phyloP scores from a whole-genome alignment of 1,284 basidiomycete species.

The Moniliella sp. region DNA sequence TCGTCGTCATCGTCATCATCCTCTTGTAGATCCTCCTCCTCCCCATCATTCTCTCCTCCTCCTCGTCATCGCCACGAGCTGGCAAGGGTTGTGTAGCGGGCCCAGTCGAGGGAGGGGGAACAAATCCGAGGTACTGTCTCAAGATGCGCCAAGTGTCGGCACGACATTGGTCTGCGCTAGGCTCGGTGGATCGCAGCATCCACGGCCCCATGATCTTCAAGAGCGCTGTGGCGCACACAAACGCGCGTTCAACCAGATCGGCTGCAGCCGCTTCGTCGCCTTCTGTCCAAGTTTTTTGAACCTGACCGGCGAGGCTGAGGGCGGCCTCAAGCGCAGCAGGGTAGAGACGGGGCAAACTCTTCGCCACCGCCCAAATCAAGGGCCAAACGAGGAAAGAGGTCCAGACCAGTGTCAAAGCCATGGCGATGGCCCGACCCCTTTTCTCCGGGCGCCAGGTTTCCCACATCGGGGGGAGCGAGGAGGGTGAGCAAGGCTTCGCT shows the following conservation, averaged over 20 bases:
- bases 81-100: no score
- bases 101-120: no score
- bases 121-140: no score
- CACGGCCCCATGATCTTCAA: constrained; percentile 19
- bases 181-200: no score
- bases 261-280: constrained; percentile 26
- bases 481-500: constrained; percentile 4
- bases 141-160: constrained; percentile 5
- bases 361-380: constrained; percentile 14
- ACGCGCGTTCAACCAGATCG: constrained; percentile 24
- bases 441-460: not conserved
- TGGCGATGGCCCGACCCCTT: constrained; percentile 7
- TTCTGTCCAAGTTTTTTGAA: constrained; percentile 11
- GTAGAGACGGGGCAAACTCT: constrained; percentile 28
- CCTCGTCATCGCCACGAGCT: constrained; percentile 4
- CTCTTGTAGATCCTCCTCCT: constrained; percentile 1
- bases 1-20: constrained; percentile 2
- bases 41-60: constrained; percentile 5
- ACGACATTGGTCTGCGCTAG: no score
- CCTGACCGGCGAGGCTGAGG: constrained; percentile 17
- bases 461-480: constrained; percentile 1
- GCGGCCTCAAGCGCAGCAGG: constrained; percentile 13
- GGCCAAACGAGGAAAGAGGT: constrained; percentile 28
- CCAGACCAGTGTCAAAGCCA: constrained; percentile 25
- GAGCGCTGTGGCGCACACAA: constrained; percentile 23